Percentiles rank a stretch among this genome's conserved stretches.
Evolutionary conservation across 495 filamentous ascomycete species (phyloP).

Genomic region (Talaromyces liani): DNA sequence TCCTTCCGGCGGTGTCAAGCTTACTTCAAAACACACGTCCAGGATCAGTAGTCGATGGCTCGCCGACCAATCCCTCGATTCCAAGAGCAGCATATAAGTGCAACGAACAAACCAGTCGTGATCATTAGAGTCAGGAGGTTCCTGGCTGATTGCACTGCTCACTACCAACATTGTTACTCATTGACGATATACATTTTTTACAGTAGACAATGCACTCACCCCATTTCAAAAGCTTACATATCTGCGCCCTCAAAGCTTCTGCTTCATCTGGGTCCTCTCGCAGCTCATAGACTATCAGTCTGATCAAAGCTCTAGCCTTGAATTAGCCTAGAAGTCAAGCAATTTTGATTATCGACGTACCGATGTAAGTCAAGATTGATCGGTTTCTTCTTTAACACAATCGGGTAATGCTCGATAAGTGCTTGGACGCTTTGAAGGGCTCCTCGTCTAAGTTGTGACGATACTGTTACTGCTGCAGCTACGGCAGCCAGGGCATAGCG

Average conservation of each 20-base stretch:
- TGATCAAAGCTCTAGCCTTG: neutral
- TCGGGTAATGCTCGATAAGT: neutral
- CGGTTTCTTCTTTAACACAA: neutral
- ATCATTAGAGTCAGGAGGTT: constrained; percentile 50
- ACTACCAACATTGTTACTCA: constrained; percentile 24
- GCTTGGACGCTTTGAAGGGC: neutral
- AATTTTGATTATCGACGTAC: neutral
- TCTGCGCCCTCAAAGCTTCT: constrained; percentile 55
- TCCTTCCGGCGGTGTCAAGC: neutral
- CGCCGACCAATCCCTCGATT: constrained; percentile 48
- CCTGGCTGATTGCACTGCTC: constrained; percentile 14
- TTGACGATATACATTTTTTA: constrained; percentile 12
- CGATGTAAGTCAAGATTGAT: constrained; percentile 3
- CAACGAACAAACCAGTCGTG: constrained; percentile 77
- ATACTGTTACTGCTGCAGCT: neutral
- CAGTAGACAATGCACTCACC: constrained; percentile 32
- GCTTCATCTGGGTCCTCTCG: constrained; percentile 45
- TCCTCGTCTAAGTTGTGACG: constrained; percentile 13
- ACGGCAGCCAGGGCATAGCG: constrained; percentile 1
- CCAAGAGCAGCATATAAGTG: constrained; percentile 66
- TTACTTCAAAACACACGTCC: constrained; percentile 44
- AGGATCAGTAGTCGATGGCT: constrained; percentile 49
- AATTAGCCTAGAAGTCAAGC: neutral
- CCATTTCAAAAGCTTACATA: constrained; percentile 57
- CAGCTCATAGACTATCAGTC: neutral